Evolutionary conservation across 768 basidiomycete species (phyloP).

Genomic region (Suillus sp.): DNA sequence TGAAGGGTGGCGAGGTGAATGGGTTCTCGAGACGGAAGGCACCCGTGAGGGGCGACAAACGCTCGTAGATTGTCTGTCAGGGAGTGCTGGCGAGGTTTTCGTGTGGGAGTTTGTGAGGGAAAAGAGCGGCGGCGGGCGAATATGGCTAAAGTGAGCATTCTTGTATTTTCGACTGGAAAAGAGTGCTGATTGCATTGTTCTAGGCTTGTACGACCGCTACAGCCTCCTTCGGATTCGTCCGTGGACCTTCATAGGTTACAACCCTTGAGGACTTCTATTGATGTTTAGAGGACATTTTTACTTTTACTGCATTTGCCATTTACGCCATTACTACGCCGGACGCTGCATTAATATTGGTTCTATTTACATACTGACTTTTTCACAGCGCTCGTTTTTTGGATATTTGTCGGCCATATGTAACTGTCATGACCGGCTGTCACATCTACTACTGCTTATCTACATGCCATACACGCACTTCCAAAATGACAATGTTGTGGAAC

Average conservation of each 20-base stretch:
- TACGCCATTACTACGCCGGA: not conserved
- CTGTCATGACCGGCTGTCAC: not conserved
- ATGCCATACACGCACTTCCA: not conserved
- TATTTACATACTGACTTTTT: not conserved
- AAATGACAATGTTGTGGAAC: not conserved
- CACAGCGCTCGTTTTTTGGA: not conserved
- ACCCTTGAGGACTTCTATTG: not conserved
- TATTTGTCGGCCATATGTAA: not conserved
- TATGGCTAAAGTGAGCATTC: conserved; percentile 62
- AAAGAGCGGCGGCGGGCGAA: conserved; percentile 55
- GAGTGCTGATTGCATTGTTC: not conserved
- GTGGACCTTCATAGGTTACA: conserved; percentile 6
- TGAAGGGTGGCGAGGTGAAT: conserved; percentile 75
- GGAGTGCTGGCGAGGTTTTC: conserved; percentile 36
- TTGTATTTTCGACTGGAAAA: not conserved
- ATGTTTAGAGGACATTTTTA: not conserved
- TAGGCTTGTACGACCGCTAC: conserved; percentile 6
- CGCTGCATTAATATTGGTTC: not conserved
- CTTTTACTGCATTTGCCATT: not conserved
- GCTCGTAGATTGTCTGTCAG: conserved; percentile 55
- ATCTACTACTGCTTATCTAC: not conserved
- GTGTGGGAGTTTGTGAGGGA: conserved; percentile 63
- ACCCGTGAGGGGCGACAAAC: conserved; percentile 64
- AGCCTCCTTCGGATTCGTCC: not conserved
- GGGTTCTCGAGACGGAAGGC: conserved; percentile 80